A percentile compares a stretch with the other conserved stretches of the same genome.
phyloP scores from a whole-genome alignment of 116 monocot species.

The Iris pallida region DNA sequence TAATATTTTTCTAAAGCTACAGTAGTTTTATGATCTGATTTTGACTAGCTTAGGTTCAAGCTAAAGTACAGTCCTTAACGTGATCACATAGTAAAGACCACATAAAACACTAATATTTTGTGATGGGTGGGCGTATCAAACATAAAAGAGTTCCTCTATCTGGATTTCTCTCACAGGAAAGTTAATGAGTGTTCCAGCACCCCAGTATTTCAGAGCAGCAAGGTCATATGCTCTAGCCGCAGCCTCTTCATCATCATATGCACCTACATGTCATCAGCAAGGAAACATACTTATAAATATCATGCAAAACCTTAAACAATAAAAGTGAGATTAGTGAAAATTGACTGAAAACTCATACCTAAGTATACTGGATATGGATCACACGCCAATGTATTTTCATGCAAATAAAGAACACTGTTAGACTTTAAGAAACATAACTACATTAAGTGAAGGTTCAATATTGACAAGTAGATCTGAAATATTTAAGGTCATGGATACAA shows the following conservation, averaged over 20 bases:
- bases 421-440: neutral
- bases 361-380: slow-evolving; percentile 49
- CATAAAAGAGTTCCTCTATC: no score
- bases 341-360: slow-evolving; percentile 29
- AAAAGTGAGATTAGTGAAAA: slow-evolving; percentile 1
- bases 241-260: slow-evolving; percentile 99
- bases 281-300: neutral
- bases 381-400: neutral
- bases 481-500: no score
- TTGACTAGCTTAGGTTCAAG: no score
- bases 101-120: no score
- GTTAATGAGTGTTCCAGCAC: slow-evolving; percentile 93
- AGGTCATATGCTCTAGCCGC: slow-evolving; percentile 99
- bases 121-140: no score
- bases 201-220: slow-evolving; percentile 99
- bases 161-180: slow-evolving; percentile 65
- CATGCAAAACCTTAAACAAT: no score
- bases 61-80: no score
- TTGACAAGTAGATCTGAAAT: neutral
- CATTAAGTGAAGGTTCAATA: neutral
- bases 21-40: no score
- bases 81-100: no score
- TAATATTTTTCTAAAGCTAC: no score
- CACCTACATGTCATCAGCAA: slow-evolving; percentile 45
- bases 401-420: slow-evolving; percentile 1